These are phyloP conservation scores for Areca catechu DNA, from an alignment of 176 grass and related monocot genomes.

Conservation along the genomic window DNA sequence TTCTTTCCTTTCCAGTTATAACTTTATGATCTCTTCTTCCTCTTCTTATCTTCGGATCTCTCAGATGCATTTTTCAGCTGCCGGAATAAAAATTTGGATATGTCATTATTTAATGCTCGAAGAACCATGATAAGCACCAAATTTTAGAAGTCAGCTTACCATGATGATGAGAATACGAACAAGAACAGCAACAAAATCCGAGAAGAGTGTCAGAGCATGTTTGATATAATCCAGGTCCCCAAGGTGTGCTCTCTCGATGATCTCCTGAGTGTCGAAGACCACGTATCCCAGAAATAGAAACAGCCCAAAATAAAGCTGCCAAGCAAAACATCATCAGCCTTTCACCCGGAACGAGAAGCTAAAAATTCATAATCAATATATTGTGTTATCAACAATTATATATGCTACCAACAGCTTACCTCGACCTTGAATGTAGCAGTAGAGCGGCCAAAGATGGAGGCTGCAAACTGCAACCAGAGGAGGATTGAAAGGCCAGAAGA, in stretches of 20 bases:
- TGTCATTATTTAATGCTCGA: no score
- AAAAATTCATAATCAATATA: no score
- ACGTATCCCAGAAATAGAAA: constrained; percentile 80
- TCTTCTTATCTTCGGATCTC: constrained; percentile 77
- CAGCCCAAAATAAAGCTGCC: constrained; percentile 75
- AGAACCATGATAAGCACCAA: no score
- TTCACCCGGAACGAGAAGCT: no score
- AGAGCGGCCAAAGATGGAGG: constrained; percentile 68
- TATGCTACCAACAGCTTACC: constrained; percentile 24
- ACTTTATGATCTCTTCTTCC: constrained; percentile 57
- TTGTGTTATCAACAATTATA: no score
- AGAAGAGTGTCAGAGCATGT: constrained; percentile 88
- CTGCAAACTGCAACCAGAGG: constrained; percentile 72
- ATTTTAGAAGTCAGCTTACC: constrained; percentile 25
- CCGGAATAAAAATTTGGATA: not conserved
- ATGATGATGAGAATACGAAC: constrained; percentile 87
- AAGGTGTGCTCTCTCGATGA: constrained; percentile 73
- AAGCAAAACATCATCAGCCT: not conserved
- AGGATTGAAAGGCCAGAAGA: constrained; percentile 82
- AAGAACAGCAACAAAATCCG: constrained; percentile 80
- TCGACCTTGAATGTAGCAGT: constrained; percentile 57
- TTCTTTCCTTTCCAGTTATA: no score
- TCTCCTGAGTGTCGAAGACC: constrained; percentile 91
- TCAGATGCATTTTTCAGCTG: constrained; percentile 83
- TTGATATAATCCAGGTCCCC: constrained; percentile 90